These are phyloP conservation scores for Zoysia pacifica DNA, from an alignment of 176 grass and related monocot genomes.

Conservation along the genomic window DNA sequence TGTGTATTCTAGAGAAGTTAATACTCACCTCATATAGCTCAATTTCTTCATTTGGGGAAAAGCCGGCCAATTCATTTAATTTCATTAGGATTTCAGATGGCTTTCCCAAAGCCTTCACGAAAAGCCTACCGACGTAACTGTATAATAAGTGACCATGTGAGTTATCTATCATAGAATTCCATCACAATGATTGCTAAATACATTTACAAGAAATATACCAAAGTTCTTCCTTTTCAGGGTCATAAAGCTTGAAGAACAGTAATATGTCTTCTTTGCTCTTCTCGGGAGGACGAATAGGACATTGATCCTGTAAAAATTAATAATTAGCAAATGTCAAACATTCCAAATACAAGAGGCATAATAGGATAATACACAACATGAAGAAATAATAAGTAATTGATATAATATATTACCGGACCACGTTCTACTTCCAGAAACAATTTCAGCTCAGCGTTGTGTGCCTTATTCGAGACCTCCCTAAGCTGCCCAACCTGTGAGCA, in stretches of 20 bases:
- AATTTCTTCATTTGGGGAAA: constrained; percentile 86
- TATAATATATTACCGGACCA: constrained; percentile 63
- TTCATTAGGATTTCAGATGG: constrained; percentile 78
- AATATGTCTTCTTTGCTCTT: constrained; percentile 96
- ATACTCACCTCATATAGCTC: constrained; percentile 77
- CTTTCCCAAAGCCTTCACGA: constrained; percentile 85
- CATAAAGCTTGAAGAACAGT: constrained; percentile 92
- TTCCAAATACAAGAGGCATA: constrained; percentile 28
- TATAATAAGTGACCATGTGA: constrained; percentile 33
- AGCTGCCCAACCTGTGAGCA: constrained; percentile 81
- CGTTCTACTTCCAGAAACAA: constrained; percentile 90
- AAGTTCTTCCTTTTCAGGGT: constrained; percentile 92
- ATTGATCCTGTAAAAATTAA: constrained; percentile 59
- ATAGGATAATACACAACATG: constrained; percentile 26
- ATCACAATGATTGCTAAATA: constrained; percentile 14
- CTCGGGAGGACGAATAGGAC: constrained; percentile 71
- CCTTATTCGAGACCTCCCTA: constrained; percentile 97
- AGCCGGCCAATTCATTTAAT: constrained; percentile 86
- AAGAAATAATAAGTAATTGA: constrained; percentile 31
- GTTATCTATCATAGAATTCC: constrained; percentile 19
- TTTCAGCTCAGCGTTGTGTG: constrained; percentile 94
- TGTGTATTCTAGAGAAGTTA: constrained; percentile 19
- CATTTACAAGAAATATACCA: constrained; percentile 49
- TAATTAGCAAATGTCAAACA: constrained; percentile 20
- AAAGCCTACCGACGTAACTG: constrained; percentile 86